These are phyloP conservation scores for Terana coerulea DNA, from an alignment of 768 basidiomycete genomes.

Conservation along the genomic window DNA sequence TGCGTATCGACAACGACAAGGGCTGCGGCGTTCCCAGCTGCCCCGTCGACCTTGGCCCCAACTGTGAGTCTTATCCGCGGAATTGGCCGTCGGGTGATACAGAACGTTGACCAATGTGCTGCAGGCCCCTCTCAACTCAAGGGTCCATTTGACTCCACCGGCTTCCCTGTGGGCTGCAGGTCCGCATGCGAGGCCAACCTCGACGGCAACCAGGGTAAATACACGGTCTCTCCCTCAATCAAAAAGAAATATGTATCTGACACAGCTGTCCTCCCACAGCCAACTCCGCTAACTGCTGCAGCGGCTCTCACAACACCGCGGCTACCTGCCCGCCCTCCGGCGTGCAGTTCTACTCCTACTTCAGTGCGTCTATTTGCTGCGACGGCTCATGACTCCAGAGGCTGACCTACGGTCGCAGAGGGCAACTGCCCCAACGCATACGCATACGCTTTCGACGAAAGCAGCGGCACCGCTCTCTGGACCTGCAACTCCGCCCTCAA, in stretches of 20 bases:
- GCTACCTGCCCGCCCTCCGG: slow-evolving; percentile 52
- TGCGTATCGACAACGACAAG: slow-evolving; percentile 29
- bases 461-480: slow-evolving; percentile 41
- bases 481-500: slow-evolving; percentile 33
- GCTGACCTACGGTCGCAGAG: slow-evolving; percentile 27
- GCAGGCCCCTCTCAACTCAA: slow-evolving; percentile 32
- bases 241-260: not conserved
- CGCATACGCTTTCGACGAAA: slow-evolving; percentile 36
- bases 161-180: slow-evolving; percentile 41
- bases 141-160: slow-evolving; percentile 32
- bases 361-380: slow-evolving; percentile 33
- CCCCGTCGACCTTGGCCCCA: slow-evolving; percentile 34
- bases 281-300: slow-evolving; percentile 65
- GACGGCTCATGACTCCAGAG: not conserved
- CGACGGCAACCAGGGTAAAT: slow-evolving; percentile 29
- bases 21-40: slow-evolving; percentile 33
- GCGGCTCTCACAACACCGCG: slow-evolving; percentile 48
- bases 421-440: slow-evolving; percentile 42
- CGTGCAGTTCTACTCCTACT: slow-evolving; percentile 40
- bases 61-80: slow-evolving; percentile 26
- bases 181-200: slow-evolving; percentile 39
- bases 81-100: no score
- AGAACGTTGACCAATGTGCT: not conserved
- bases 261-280: slow-evolving; percentile 18
- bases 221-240: not conserved